phyloP scores from a whole-genome alignment of 148 eudicot species.

The Polygonum maritimum region DNA sequence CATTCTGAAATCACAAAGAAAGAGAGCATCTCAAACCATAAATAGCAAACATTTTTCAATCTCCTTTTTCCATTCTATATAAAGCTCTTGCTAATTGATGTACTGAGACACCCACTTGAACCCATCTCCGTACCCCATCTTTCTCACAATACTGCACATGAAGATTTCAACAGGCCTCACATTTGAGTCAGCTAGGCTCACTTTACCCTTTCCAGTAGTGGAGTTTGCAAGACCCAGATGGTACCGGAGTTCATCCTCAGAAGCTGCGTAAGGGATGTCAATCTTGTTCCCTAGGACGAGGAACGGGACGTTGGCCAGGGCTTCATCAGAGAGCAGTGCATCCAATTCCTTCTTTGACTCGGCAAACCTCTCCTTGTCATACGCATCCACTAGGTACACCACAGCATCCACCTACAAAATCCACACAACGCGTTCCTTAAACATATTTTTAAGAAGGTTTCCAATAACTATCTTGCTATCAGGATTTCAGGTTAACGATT shows the following conservation, averaged over 20 bases:
- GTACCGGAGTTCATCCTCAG: constrained; percentile 56
- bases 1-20: neutral
- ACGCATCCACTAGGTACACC: constrained; percentile 64
- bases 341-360: constrained; percentile 62
- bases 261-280: constrained; percentile 56
- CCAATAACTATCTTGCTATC: neutral
- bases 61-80: neutral
- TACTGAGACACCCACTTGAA: constrained; percentile 74
- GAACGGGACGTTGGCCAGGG: constrained; percentile 52
- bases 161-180: constrained; percentile 65
- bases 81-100: constrained; percentile 29
- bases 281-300: constrained; percentile 68
- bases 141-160: constrained; percentile 76
- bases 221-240: constrained; percentile 45
- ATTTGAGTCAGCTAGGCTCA: constrained; percentile 40
- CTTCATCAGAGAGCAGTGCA: constrained; percentile 54
- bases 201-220: constrained; percentile 67
- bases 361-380: constrained; percentile 57
- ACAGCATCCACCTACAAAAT: constrained; percentile 57
- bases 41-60: neutral
- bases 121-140: constrained; percentile 80
- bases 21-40: neutral
- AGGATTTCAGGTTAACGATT: neutral
- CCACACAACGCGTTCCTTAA: neutral
- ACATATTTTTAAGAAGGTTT: too few species aligned